Percentiles rank a stretch among this genome's conserved stretches.
Conservation (phyloP, 176 grass and related monocot genomes). For the Aegilops umbellulata region DNA sequence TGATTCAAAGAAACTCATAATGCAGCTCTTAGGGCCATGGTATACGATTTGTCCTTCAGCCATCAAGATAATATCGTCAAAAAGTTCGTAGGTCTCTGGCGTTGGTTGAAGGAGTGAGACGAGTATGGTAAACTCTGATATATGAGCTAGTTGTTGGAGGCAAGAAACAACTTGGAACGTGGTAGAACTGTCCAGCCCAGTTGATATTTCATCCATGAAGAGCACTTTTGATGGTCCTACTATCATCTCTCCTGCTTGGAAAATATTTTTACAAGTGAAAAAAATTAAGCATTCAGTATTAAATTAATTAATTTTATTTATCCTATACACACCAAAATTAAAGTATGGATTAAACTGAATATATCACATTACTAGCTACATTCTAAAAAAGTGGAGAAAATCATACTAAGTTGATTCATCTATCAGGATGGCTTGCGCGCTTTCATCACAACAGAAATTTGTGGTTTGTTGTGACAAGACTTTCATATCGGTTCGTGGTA, state of each 20-base stretch:
- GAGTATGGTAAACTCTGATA: slow-evolving; percentile 54
- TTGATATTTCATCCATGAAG: slow-evolving; percentile 97
- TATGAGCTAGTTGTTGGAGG: slow-evolving; percentile 67
- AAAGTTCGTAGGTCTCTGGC: slow-evolving; percentile 77
- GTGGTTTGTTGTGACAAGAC: neutral
- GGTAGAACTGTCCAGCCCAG: slow-evolving; percentile 79
- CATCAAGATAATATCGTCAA: slow-evolving; percentile 92
- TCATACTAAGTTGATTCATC: neutral
- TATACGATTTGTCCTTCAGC: slow-evolving; percentile 75
- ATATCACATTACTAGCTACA: neutral
- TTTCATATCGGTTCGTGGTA: neutral
- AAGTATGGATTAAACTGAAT: neutral
- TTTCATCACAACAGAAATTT: neutral
- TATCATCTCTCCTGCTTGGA: slow-evolving; percentile 71
- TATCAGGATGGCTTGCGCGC: neutral
- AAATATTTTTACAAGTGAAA: neutral
- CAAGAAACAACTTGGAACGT: slow-evolving; percentile 84
- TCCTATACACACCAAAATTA: neutral
- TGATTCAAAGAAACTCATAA: slow-evolving; percentile 64
- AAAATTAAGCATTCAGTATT: neutral
- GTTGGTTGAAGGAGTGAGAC: slow-evolving; percentile 78
- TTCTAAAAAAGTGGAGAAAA: neutral
- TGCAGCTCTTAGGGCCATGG: slow-evolving; percentile 49
- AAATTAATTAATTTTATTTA: neutral
- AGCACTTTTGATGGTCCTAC: slow-evolving; percentile 72